Base-by-base conservation (phyloP, 306 rosid species). In the Chamaecrista fasciculata region DNA sequence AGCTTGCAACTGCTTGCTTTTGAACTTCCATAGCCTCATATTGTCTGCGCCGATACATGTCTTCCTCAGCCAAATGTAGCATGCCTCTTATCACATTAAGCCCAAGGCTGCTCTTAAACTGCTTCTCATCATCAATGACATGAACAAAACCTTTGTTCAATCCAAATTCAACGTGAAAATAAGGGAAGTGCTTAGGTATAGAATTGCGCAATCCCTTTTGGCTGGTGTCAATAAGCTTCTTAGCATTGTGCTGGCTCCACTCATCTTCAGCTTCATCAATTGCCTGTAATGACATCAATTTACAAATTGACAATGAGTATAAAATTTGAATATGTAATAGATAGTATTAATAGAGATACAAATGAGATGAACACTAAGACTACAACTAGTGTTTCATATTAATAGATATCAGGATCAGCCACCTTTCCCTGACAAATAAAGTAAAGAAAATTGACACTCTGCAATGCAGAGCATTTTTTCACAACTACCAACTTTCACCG, bases 201-300 rank as follows among this genome's bases (percentile, higher is more conserved):
- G 90, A 88, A 63, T 85, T 86, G 16, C 94, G 86, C 71, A 93
- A 42, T 15, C 98, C 97, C 83, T 88, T 88, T 65, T 68, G 66
- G 49, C 91, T 88, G 3, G 98, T 89, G 59, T 89, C 95, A 1
- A 93, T 90, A 2, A 92, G 96, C 69, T 79, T 90, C 72, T 93
- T 93, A 0, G 97, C 96, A 33, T 90, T 85, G 75, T 90, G 98
- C 70, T 90, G 98, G 77, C 96, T 90, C 98, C 96, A 93, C 66
- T 88, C 96, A 57, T 87, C 91, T 76, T 88, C 94, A 11, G 96
- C 98, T 82, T 93, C 98, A 69, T 88, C 96, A 72, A 93, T 93
- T 26, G 91, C 98, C 98, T 90, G 77, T 59, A 51, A 65, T 53
- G 42, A 67, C 72, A 47, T 53, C 62, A 63, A 28, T 40, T 70